Evolutionary conservation across 2,329 filamentous ascomycete species (phyloP).

Genomic region (Helminthosporium solani): DNA sequence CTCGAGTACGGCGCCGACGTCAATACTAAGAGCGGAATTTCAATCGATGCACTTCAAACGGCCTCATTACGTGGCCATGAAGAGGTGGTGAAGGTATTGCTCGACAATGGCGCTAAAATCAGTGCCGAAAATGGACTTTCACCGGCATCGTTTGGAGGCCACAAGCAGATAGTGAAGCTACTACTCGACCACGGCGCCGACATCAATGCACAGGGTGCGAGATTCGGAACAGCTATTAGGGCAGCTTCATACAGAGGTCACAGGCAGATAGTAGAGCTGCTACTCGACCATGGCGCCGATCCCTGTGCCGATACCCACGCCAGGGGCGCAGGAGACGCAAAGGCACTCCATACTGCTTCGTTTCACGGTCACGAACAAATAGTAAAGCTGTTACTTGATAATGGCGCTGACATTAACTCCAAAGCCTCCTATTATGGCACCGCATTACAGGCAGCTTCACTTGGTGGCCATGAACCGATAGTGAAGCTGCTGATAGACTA

Average conservation of each 20-base stretch:
- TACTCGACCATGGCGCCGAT: slow-evolving; percentile 1
- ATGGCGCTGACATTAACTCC: neutral
- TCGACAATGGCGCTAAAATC: neutral
- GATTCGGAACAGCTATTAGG: slow-evolving; percentile 1
- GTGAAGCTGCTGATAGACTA: neutral
- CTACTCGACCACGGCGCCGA: slow-evolving; percentile 19
- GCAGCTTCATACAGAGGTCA: neutral
- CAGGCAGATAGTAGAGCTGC: neutral
- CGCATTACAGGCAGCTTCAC: neutral
- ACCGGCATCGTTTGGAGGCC: neutral
- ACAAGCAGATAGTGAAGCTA: slow-evolving; percentile 13
- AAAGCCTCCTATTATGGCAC: neutral
- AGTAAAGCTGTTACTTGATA: neutral
- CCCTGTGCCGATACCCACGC: neutral
- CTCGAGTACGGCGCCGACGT: neutral
- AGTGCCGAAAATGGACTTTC: neutral
- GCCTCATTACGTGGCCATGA: neutral
- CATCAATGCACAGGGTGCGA: slow-evolving; percentile 5
- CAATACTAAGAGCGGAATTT: neutral
- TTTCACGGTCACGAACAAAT: neutral
- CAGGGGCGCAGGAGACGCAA: neutral
- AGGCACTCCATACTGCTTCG: neutral
- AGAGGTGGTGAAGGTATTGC: neutral
- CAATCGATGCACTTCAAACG: neutral
- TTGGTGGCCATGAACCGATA: neutral